Evolutionary conservation across 2,329 filamentous ascomycete species (phyloP).

Genomic region (Trichothecium roseum): DNA sequence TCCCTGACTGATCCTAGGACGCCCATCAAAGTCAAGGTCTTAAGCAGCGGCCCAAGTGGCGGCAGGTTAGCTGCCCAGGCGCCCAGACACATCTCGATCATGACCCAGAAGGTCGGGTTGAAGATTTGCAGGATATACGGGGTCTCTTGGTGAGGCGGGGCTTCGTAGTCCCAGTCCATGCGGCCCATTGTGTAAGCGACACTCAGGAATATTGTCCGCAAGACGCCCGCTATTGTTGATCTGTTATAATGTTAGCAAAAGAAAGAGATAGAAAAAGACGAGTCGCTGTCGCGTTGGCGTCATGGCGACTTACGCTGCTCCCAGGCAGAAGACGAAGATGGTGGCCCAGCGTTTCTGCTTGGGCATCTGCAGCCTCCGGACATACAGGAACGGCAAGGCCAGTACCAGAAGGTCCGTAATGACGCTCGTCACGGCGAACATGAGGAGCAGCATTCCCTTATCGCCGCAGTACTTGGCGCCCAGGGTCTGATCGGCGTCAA

Average conservation of each 20-base stretch:
- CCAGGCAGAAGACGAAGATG: constrained; percentile 3
- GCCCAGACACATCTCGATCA: constrained; percentile 6
- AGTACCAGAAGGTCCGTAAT: constrained; percentile 5
- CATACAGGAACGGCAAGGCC: constrained; percentile 2
- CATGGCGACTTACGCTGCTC: constrained; percentile 4
- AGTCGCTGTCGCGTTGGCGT: background rate
- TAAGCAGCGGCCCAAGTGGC: constrained; percentile 3
- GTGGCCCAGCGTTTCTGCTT: constrained; percentile 6
- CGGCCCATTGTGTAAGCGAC: constrained; percentile 5
- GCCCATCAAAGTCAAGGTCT: constrained; percentile 1
- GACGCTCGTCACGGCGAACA: constrained; percentile 7
- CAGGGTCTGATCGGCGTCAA: constrained; percentile 1
- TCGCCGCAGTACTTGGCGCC: constrained; percentile 4
- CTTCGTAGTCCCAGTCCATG: constrained; percentile 4
- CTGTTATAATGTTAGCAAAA: constrained; percentile 1
- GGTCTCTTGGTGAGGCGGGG: constrained; percentile 1
- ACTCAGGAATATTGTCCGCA: constrained; percentile 6
- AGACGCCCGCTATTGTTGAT: constrained; percentile 3
- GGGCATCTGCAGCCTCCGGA: constrained; percentile 6
- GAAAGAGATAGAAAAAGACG: background rate
- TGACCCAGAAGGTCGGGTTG: constrained; percentile 7
- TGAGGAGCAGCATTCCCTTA: constrained; percentile 6
- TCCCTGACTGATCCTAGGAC: background rate
- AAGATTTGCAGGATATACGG: constrained; percentile 6
- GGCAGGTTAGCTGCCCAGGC: constrained; percentile 6